A percentile compares a stretch with the other conserved stretches of the same genome.
Evolutionary conservation across 768 basidiomycete genomes (phyloP).

Genomic region (Agrocybe praecox): DNA sequence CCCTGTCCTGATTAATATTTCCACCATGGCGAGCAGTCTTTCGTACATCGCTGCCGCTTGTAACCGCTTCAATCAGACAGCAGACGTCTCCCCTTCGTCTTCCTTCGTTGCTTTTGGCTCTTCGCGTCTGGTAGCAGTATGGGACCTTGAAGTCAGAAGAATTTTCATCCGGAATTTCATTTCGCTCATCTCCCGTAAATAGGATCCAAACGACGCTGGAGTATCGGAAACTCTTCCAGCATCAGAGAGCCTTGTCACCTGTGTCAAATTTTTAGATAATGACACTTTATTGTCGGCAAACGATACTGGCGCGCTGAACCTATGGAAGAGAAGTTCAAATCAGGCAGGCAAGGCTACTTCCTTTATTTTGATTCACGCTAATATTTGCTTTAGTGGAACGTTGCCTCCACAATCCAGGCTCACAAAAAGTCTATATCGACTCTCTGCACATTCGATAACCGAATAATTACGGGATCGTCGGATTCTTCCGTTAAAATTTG

Average conservation of each 20-base stretch:
- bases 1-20: background rate
- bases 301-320: conserved; percentile 64
- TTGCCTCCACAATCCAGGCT: conserved; percentile 45
- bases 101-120: conserved; percentile 50
- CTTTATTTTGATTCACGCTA: conserved; percentile 13
- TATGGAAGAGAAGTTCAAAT: conserved; percentile 57
- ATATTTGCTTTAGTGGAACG: conserved; percentile 56
- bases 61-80: conserved; percentile 51
- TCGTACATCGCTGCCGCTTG: conserved; percentile 49
- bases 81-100: conserved; percentile 42
- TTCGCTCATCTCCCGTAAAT: conserved; percentile 2
- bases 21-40: conserved; percentile 21
- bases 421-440: conserved; percentile 75
- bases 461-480: conserved; percentile 79
- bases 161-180: background rate
- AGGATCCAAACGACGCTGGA: conserved; percentile 56
- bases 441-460: conserved; percentile 50
- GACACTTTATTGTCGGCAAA: conserved; percentile 71
- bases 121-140: conserved; percentile 45
- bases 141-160: conserved; percentile 40
- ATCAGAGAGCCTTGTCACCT: conserved; percentile 75
- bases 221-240: conserved; percentile 74
- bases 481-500: conserved; percentile 82
- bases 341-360: conserved; percentile 37
- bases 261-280: conserved; percentile 64